Conservation (phyloP, 2,329 filamentous ascomycete species). For the Endocalyx cinctus region DNA sequence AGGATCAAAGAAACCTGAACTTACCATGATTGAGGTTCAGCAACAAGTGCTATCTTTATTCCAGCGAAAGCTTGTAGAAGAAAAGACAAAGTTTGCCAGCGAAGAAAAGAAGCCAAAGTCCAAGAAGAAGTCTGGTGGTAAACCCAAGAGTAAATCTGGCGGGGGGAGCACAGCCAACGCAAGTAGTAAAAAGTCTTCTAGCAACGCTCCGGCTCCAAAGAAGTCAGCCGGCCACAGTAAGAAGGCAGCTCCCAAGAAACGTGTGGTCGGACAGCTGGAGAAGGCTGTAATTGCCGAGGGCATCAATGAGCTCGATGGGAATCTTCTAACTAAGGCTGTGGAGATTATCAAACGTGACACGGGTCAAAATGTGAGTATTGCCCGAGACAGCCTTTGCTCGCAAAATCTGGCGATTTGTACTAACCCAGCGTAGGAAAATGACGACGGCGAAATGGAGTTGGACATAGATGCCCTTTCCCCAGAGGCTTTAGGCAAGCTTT, state of each 20-base stretch:
- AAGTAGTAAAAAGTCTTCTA: conserved; percentile 36
- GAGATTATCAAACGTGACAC: conserved; percentile 86
- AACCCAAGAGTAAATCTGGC: conserved; percentile 40
- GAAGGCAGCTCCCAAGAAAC: conserved; percentile 45
- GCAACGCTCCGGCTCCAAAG: conserved; percentile 27
- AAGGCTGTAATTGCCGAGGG: conserved; percentile 88
- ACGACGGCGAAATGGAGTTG: conserved; percentile 54
- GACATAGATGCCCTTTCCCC: conserved; percentile 55
- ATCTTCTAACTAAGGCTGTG: conserved; percentile 75
- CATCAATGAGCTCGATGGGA: conserved; percentile 74
- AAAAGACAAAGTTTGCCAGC: conserved; percentile 60
- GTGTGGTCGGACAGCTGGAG: conserved; percentile 69
- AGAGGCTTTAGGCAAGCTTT: conserved; percentile 50
- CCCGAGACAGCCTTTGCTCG: too few relatives aligned
- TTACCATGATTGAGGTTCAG: conserved; percentile 50
- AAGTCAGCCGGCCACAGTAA: conserved; percentile 31
- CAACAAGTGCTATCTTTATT: conserved; percentile 60
- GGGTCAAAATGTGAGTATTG: conserved; percentile 60
- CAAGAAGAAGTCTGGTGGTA: conserved; percentile 81
- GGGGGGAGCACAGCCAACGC: conserved; percentile 25
- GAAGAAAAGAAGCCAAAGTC: conserved; percentile 67
- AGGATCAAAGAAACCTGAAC: conserved; percentile 44
- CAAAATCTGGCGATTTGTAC: too few relatives aligned
- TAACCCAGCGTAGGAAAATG: conserved; percentile 45
- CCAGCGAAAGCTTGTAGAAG: conserved; percentile 67